Conservation (phyloP, 2,329 filamentous ascomycete species). For the Dothideomycetes sp. region DNA sequence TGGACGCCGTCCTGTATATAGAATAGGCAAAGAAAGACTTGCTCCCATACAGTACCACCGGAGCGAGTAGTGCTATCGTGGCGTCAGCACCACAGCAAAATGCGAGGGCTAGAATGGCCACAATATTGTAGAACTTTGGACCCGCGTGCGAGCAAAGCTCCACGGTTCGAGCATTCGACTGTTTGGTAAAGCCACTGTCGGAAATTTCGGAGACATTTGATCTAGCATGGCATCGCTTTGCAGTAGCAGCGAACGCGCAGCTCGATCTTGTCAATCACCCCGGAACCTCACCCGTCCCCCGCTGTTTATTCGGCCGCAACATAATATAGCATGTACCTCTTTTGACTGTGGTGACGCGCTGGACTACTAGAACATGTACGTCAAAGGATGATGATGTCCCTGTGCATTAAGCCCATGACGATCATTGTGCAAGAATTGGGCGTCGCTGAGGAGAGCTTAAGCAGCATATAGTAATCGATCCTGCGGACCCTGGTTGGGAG, state of each 20-base stretch:
- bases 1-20: conserved; percentile 4
- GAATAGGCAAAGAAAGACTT: not conserved
- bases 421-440: not conserved
- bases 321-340: not conserved
- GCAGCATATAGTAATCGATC: conserved; percentile 8
- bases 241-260: conserved; percentile 6
- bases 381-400: conserved; percentile 4
- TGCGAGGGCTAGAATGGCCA: conserved; percentile 1
- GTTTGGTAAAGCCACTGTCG: conserved; percentile 4
- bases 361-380: not conserved
- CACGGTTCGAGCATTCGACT: no score
- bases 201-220: conserved; percentile 11
- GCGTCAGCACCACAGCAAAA: conserved; percentile 13
- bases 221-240: conserved; percentile 9
- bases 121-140: conserved; percentile 1
- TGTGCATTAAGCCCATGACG: conserved; percentile 1
- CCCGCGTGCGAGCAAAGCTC: no score
- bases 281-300: not conserved
- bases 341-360: conserved; percentile 3
- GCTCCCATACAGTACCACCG: no score
- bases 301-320: no score
- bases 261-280: conserved; percentile 10
- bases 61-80: no score
- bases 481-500: not conserved
- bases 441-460: conserved; percentile 1